Conservation (phyloP, 176 grass and related monocot species). For the Oryza meyeriana region DNA sequence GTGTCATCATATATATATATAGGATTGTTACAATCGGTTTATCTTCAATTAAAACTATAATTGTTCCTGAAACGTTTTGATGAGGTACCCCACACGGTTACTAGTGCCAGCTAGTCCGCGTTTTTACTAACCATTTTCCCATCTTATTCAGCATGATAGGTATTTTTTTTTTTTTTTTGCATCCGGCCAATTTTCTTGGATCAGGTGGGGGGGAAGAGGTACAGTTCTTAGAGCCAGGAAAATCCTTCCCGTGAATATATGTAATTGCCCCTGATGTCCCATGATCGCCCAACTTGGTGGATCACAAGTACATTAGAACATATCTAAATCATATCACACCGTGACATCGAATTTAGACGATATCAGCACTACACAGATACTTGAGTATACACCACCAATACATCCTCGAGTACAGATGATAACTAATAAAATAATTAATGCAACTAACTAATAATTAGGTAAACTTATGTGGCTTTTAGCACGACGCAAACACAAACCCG, state of each 20-base stretch:
- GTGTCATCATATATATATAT: no score
- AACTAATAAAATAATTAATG: neutral
- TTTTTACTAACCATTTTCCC: neutral
- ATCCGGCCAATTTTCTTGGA: neutral
- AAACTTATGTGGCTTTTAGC: neutral
- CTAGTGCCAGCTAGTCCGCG: no score
- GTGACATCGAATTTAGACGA: neutral
- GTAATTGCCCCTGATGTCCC: neutral
- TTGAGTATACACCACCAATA: constrained; percentile 6
- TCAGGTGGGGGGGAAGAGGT: constrained; percentile 9
- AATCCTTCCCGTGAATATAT: constrained; percentile 19
- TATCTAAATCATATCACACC: neutral
- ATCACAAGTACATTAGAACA: neutral
- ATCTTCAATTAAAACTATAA: no score
- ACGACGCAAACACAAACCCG: neutral
- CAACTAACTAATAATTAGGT: neutral
- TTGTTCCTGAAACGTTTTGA: no score
- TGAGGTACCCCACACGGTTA: no score
- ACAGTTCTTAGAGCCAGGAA: neutral
- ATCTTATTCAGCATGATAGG: neutral
- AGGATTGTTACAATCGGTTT: no score
- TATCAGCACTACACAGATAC: neutral
- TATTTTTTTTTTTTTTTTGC: no score
- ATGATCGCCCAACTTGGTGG: neutral
- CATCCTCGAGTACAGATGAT: neutral